Conservation (phyloP, 2,329 filamentous ascomycete species). For the Neurospora crassa region DNA sequence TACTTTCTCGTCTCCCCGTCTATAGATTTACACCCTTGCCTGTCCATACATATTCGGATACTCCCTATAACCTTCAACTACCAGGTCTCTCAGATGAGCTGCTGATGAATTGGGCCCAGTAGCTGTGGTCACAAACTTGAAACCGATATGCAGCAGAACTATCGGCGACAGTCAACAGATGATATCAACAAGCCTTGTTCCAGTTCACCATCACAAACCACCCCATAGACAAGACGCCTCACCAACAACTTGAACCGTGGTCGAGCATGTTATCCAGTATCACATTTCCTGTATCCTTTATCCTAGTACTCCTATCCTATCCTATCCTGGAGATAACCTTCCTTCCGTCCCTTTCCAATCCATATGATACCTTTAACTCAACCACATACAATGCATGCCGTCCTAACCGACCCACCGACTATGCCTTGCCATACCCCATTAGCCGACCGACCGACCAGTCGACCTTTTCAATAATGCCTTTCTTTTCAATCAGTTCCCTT, state of each 20-base stretch:
- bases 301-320: not conserved
- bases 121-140: not conserved
- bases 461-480: not conserved
- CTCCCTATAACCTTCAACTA: not conserved
- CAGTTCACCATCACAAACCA: not conserved
- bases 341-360: not conserved
- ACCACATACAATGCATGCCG: not conserved
- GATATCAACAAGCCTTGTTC: not conserved
- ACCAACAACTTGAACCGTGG: not conserved
- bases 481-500: not conserved
- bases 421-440: not conserved
- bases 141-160: not conserved
- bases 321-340: not conserved
- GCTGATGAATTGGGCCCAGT: not conserved
- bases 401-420: not conserved
- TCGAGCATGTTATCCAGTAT: not conserved
- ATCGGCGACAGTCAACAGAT: not conserved
- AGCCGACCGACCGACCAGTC: not conserved
- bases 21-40: too few relatives aligned
- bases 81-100: not conserved
- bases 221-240: not conserved
- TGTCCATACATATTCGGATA: too few relatives aligned
- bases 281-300: not conserved
- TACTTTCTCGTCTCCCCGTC: too few relatives aligned
- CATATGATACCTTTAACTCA: not conserved